Evolutionary conservation across 139 green algal genomes (phyloP), one percentile per base, ranked within the genome.

Genomic region (Mesotaenium endlicherianum): DNA sequence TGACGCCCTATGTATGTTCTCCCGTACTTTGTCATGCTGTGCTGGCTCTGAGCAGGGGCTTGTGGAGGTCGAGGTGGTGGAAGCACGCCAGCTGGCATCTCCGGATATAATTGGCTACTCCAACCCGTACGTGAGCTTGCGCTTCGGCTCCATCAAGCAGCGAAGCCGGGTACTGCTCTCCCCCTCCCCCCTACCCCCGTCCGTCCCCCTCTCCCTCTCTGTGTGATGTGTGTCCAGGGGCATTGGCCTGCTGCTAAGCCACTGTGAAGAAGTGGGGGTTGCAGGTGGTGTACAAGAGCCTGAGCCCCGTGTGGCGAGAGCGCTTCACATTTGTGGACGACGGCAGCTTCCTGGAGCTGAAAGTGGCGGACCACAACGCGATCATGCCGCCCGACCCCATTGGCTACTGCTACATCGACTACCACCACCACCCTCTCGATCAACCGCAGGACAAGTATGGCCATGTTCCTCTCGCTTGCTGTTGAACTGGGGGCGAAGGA

Each of bases 281-380:
- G 70, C 70, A 78, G 70, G 70, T 78, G 14, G 70, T 78, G 40
- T n/a, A 78, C n/a, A 45, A 31, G 41, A 59, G 38, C 70, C 34
- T 6, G 4, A 64, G 30, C 4, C 70, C 70, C 42, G 30, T 47
- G 8, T 78, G 70, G 70, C 36, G 6, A 38, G 30, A 78, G 31
- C 39, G 30, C 14, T 53, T 78, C 34, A n/a, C 14, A 34, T 78
- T 78, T 69, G 16, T 49, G 36, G 16, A 64, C 4, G 41, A 16
- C 6, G 16, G 41, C 3, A 31, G 38, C 16, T 49, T 31, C 3
- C 14, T 78, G 6, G 41, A 64, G 16, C 70, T 78, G 30, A n/a
- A 38, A 38, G 38, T 78, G 3, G 41, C 39, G 31, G 70, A 78
- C 70, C 70, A 78, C 40, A n/a, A 69, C 11, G 36, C 38, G 5